These are phyloP conservation scores for Larix sibirica DNA, from an alignment of 83 land plant genomes.

Conservation along the genomic window DNA sequence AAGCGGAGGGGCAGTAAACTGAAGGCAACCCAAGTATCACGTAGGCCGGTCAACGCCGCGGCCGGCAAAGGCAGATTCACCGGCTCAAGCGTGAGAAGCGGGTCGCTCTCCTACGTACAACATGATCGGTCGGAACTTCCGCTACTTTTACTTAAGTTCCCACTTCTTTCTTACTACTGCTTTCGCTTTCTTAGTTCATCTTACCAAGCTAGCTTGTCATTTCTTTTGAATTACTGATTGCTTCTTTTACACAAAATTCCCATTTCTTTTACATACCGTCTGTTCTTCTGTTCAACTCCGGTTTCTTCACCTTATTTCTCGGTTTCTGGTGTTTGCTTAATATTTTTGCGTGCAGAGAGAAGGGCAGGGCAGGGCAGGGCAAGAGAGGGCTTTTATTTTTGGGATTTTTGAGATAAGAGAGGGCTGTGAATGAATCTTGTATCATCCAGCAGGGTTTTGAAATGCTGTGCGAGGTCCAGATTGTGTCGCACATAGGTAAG, in stretches of 20 bases:
- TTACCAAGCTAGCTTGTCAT: too few relatives aligned
- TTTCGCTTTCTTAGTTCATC: neutral
- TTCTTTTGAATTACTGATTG: neutral
- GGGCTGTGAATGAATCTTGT: neutral
- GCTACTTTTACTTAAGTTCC: constrained; percentile 1
- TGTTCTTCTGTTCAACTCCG: neutral
- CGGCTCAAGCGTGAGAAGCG: neutral
- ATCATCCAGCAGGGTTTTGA: neutral
- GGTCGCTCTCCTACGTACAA: neutral
- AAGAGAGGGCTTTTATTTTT: too few relatives aligned
- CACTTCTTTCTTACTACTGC: neutral
- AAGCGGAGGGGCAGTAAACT: too few relatives aligned
- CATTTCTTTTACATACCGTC: neutral
- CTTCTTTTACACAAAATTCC: constrained; percentile 1
- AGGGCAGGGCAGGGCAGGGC: too few relatives aligned
- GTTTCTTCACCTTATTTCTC: neutral
- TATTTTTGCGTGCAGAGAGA: neutral
- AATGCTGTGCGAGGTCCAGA: neutral
- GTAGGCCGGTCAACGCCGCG: neutral
- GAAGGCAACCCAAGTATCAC: too few relatives aligned
- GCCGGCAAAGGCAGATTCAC: neutral
- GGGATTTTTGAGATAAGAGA: neutral
- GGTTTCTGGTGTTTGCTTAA: neutral
- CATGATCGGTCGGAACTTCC: neutral
- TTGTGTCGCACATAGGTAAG: neutral